phyloP scores from a whole-genome alignment of 176 grass and related monocot species.

The Lolium multiflorum region DNA sequence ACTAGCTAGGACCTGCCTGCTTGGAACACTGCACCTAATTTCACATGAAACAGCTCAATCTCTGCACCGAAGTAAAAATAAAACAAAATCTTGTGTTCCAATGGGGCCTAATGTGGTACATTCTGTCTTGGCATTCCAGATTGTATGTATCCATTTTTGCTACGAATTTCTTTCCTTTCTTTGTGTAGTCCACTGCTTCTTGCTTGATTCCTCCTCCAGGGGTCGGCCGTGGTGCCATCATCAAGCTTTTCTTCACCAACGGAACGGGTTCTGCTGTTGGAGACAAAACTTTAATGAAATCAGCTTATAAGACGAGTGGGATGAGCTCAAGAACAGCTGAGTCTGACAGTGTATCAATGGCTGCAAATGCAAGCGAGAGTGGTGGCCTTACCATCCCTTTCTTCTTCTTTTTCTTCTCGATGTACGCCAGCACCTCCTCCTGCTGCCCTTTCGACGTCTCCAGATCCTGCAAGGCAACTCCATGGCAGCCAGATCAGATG shows the following conservation, averaged over 20 bases:
- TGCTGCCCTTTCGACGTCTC: slow-evolving; percentile 68
- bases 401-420: slow-evolving; percentile 97
- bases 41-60: neutral
- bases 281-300: slow-evolving; percentile 51
- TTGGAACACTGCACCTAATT: neutral
- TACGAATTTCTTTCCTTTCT: neutral
- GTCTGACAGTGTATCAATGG: neutral
- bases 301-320: slow-evolving; percentile 14
- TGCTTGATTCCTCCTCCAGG: neutral
- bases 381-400: slow-evolving; percentile 67
- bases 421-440: slow-evolving; percentile 87
- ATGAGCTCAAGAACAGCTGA: neutral
- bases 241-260: slow-evolving; percentile 54
- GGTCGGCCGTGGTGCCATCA: neutral
- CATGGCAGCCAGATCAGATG: neutral
- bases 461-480: slow-evolving; percentile 50
- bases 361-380: neutral
- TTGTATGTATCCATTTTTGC: neutral
- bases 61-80: neutral
- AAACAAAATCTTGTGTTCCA: slow-evolving; percentile 8
- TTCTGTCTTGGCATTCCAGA: neutral
- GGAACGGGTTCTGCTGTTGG: slow-evolving; percentile 80
- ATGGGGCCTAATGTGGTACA: neutral
- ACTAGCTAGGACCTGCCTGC: slow-evolving; percentile 7
- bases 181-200: neutral